Conservation (phyloP, 2,329 filamentous ascomycete species). For the Samsoniella hepiali region DNA sequence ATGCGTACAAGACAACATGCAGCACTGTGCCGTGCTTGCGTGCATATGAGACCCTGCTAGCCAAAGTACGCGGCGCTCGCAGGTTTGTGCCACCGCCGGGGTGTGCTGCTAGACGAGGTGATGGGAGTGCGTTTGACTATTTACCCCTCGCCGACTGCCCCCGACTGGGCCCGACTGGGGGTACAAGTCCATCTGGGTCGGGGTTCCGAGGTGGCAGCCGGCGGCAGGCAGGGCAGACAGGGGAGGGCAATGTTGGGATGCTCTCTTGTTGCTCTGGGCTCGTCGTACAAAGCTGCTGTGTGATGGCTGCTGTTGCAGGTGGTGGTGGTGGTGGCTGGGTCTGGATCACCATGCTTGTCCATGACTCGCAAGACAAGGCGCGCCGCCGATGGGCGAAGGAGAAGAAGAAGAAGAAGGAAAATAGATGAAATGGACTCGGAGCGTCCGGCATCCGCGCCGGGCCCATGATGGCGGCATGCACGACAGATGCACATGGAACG, state of each 20-base stretch:
- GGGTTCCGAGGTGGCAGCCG: not conserved
- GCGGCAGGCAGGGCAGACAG: not conserved
- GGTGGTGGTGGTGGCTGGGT: not conserved
- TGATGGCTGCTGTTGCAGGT: too few species aligned
- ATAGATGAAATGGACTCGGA: not conserved
- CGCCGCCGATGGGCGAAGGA: not conserved
- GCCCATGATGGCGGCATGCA: not conserved
- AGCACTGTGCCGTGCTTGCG: not conserved
- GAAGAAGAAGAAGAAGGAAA: not conserved
- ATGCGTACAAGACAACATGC: not conserved
- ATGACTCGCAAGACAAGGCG: not conserved
- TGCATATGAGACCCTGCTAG: constrained; percentile 5
- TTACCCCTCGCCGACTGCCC: too few species aligned
- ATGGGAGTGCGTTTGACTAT: too few species aligned
- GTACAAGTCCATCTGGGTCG: too few species aligned
- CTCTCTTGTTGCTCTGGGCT: too few species aligned
- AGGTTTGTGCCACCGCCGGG: not conserved
- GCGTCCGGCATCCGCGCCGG: not conserved
- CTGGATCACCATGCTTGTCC: not conserved
- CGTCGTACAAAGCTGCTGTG: too few species aligned
- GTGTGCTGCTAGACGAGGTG: not conserved
- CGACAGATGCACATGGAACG: not conserved
- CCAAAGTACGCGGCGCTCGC: not conserved
- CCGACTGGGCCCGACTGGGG: too few species aligned
- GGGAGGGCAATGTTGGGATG: too few species aligned